Conservation (phyloP, 2,329 filamentous ascomycete species). For the Xylariaceae sp. region DNA sequence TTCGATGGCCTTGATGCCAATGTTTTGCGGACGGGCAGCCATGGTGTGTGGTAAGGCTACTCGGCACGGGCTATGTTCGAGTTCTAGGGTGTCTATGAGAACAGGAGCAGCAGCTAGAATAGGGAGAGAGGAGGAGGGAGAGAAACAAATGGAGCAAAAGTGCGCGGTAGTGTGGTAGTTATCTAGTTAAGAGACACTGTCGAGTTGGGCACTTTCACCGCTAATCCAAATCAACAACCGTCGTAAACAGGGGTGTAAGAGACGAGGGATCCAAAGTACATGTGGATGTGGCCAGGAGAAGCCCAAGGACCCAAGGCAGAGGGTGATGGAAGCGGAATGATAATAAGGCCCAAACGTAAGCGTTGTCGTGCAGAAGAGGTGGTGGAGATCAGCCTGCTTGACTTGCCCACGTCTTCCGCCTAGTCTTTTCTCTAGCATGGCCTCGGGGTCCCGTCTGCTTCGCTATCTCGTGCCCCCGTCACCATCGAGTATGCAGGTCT, state of each 20-base stretch:
- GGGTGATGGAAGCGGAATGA: not conserved
- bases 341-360: not conserved
- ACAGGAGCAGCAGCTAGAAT: conserved; percentile 3
- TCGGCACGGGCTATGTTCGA: conserved; percentile 3
- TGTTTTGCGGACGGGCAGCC: conserved; percentile 77
- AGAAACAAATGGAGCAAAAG: conserved; percentile 18
- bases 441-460: too few relatives aligned
- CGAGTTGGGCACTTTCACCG: conserved; percentile 22
- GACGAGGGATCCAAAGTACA: too few relatives aligned
- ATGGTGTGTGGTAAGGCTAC: conserved; percentile 41
- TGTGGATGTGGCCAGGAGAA: too few relatives aligned
- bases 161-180: conserved; percentile 12
- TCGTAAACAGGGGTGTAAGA: too few relatives aligned
- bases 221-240: conserved; percentile 12
- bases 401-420: conserved; percentile 7
- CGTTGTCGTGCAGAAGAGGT: conserved; percentile 11
- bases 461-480: too few relatives aligned
- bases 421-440: not conserved
- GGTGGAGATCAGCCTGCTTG: conserved; percentile 15
- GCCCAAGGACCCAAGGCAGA: too few relatives aligned
- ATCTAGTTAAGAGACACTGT: not conserved
- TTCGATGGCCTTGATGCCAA: conserved; percentile 91
- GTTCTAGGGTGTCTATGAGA: conserved; percentile 6
- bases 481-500: too few relatives aligned
- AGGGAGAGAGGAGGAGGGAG: conserved; percentile 9